These are phyloP conservation scores for Aureobasidium mangrovei DNA, from an alignment of 2,329 filamentous ascomycete species.

Conservation along the genomic window DNA sequence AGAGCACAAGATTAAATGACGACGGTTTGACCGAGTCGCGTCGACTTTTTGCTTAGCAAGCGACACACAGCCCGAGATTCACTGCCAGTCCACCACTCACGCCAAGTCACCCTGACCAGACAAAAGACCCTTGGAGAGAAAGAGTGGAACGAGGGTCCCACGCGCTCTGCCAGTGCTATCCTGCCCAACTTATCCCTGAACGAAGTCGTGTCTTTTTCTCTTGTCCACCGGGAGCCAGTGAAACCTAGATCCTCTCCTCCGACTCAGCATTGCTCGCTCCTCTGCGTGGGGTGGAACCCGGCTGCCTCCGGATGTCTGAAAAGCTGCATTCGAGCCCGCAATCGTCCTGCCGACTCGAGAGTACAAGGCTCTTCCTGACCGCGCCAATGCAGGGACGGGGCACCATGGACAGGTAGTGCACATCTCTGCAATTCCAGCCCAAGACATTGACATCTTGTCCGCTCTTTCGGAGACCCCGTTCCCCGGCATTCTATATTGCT, in stretches of 20 bases:
- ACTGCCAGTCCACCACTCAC: no score
- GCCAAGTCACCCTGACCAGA: no score
- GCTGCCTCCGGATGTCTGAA: background rate
- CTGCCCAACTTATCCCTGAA: no score
- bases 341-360: background rate
- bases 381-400: constrained; percentile 2
- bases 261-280: background rate
- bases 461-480: background rate
- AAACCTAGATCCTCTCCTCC: background rate
- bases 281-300: background rate
- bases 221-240: background rate
- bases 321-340: constrained; percentile 1
- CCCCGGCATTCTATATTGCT: background rate
- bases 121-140: no score
- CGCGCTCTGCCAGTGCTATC: no score
- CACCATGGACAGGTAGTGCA: background rate
- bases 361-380: constrained; percentile 9
- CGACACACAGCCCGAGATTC: no score
- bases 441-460: background rate
- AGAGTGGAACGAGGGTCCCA: no score
- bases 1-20: no score
- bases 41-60: no score
- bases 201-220: background rate
- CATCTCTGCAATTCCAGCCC: background rate
- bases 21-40: no score